phyloP scores from a whole-genome alignment of 495 filamentous ascomycete genomes.

The Hypoxylon lienhwacheense region DNA sequence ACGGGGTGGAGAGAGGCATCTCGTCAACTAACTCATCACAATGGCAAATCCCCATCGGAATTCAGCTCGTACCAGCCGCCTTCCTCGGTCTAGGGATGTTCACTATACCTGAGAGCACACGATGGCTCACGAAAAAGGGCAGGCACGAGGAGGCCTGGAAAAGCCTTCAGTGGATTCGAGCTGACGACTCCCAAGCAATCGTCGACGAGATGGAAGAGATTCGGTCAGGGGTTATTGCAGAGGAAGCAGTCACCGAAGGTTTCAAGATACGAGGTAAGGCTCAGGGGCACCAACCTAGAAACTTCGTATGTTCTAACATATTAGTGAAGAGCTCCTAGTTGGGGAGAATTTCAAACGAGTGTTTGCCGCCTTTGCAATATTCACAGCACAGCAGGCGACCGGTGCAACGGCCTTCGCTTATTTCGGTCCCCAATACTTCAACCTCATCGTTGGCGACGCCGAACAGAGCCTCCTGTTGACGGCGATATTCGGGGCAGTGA shows the following conservation, averaged over 20 bases:
- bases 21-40: conserved; percentile 41
- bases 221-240: conserved; percentile 44
- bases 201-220: conserved; percentile 48
- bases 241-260: conserved; percentile 33
- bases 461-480: conserved; percentile 50
- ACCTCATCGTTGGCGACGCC: conserved; percentile 46
- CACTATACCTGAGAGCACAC: conserved; percentile 50
- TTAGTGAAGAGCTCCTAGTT: conserved; percentile 39
- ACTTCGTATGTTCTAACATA: background rate
- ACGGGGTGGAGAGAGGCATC: conserved; percentile 45
- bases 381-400: conserved; percentile 52
- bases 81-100: conserved; percentile 51
- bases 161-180: conserved; percentile 53
- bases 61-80: conserved; percentile 52
- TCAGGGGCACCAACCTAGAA: background rate
- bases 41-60: conserved; percentile 57
- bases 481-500: conserved; percentile 56
- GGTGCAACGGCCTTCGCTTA: conserved; percentile 43
- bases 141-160: conserved; percentile 51
- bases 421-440: conserved; percentile 54
- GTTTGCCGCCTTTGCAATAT: conserved; percentile 51
- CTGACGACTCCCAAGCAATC: conserved; percentile 40
- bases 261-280: conserved; percentile 29
- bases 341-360: conserved; percentile 42
- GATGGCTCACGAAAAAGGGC: conserved; percentile 55